phyloP scores from a whole-genome alignment of 2,329 filamentous ascomycete genomes.

The Talaromyces sp. region DNA sequence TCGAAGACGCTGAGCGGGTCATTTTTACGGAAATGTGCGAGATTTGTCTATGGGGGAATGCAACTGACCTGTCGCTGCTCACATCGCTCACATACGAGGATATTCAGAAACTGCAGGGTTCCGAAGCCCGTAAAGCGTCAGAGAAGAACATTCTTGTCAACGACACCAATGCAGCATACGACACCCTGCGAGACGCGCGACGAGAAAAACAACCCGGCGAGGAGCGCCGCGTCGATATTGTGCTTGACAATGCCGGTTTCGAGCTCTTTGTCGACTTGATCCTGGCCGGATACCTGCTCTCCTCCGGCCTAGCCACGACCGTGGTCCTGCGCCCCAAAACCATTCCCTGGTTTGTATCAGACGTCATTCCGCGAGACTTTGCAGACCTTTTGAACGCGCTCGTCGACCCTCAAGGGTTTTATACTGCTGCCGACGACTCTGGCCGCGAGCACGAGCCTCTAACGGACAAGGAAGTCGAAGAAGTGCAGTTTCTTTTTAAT shows the following conservation, averaged over 20 bases:
- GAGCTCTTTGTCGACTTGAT: constrained; percentile 95
- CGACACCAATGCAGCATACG: constrained; percentile 70
- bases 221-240: constrained; percentile 80
- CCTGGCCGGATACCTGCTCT: constrained; percentile 82
- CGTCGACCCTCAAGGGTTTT: constrained; percentile 72
- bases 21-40: constrained; percentile 92
- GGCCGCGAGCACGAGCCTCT: constrained; percentile 57
- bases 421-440: constrained; percentile 64
- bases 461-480: constrained; percentile 59
- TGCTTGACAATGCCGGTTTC: constrained; percentile 95
- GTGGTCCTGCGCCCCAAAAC: constrained; percentile 89
- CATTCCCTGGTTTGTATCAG: constrained; percentile 97
- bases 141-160: constrained; percentile 92
- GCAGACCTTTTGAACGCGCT: constrained; percentile 73
- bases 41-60: constrained; percentile 96
- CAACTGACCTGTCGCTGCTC: constrained; percentile 85
- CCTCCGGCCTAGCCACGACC: constrained; percentile 75
- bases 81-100: constrained; percentile 91
- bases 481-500: constrained; percentile 71
- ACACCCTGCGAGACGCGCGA: constrained; percentile 60
- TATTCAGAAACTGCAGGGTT: constrained; percentile 92
- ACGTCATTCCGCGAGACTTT: constrained; percentile 85
- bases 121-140: constrained; percentile 74
- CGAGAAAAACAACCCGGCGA: constrained; percentile 52
- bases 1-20: constrained; percentile 65